These are phyloP conservation scores for Ramularia endophylla DNA, from an alignment of 2,329 filamentous ascomycete species.

Conservation along the genomic window DNA sequence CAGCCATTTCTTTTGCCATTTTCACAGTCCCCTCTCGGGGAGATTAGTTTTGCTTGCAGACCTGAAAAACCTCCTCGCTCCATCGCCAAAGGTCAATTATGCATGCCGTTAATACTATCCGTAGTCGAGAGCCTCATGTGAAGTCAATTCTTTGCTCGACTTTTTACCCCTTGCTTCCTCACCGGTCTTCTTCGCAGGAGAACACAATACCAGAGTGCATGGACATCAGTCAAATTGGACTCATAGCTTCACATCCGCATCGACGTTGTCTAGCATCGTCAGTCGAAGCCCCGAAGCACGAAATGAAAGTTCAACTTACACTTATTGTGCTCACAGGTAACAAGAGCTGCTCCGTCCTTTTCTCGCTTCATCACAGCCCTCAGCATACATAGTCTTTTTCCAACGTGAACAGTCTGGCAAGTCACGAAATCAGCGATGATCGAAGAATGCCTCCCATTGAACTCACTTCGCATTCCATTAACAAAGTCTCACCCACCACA, in stretches of 20 bases:
- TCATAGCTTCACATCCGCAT: constrained; percentile 19
- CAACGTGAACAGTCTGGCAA: constrained; percentile 21
- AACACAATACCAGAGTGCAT: background rate
- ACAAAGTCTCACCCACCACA: constrained; percentile 15
- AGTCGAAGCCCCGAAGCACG: too few species aligned
- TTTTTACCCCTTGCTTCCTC: background rate
- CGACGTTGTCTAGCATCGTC: constrained; percentile 16
- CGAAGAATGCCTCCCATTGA: background rate
- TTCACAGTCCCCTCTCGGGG: background rate
- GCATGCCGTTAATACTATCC: too few species aligned
- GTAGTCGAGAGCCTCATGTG: too few species aligned
- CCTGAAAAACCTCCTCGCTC: too few species aligned
- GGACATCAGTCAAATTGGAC: background rate
- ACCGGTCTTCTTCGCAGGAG: background rate
- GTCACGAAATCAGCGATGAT: too few species aligned
- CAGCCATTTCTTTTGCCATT: background rate
- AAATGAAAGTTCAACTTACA: constrained; percentile 3
- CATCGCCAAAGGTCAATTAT: too few species aligned
- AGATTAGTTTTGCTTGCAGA: too few species aligned
- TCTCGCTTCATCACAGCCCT: constrained; percentile 18
- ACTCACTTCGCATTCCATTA: constrained; percentile 22
- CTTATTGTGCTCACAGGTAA: constrained; percentile 22
- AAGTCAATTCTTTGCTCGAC: too few species aligned
- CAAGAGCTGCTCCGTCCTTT: constrained; percentile 17
- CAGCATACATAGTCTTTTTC: constrained; percentile 17